phyloP scores from a whole-genome alignment of 352 stramenopile genomes.

The Phytophthora sp. region DNA sequence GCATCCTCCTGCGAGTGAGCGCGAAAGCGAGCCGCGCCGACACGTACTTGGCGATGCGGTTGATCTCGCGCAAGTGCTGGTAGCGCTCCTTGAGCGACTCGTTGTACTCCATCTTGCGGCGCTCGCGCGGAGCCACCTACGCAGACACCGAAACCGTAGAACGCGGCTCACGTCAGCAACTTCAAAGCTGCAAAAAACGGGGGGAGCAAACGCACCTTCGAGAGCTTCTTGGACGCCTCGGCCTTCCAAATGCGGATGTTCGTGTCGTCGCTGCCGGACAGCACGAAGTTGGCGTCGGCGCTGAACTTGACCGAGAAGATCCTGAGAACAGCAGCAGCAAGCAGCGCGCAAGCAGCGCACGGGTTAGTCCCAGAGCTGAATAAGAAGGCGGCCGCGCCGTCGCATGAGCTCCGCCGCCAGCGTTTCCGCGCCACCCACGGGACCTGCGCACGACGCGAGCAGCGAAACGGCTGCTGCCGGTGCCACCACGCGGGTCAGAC shows the following conservation, averaged over 20 bases:
- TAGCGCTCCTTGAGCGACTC: conserved; percentile 97
- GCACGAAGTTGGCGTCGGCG: conserved; percentile 94
- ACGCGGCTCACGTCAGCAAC: conserved; percentile 21
- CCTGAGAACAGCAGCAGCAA: conserved; percentile 20
- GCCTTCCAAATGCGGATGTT: conserved; percentile 99
- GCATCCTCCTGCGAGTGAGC: conserved; percentile 14
- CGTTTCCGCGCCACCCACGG: not conserved
- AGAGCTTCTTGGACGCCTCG: conserved; percentile 93
- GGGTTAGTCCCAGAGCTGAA: conserved; percentile 17
- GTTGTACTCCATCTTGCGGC: conserved; percentile 95
- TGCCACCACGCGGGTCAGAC: no score
- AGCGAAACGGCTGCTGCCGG: conserved; percentile 8
- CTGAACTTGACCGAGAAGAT: conserved; percentile 91
- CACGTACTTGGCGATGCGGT: conserved; percentile 89
- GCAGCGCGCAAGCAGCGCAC: not conserved
- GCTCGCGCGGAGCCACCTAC: conserved; percentile 76
- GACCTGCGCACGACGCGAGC: no score
- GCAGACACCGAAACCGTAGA: conserved; percentile 21
- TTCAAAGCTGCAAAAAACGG: conserved; percentile 19
- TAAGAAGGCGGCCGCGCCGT: conserved; percentile 17
- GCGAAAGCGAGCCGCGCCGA: no score
- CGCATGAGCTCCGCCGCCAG: not conserved
- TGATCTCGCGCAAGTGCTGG: conserved; percentile 95
- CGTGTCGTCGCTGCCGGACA: conserved; percentile 99
- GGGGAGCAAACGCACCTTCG: conserved; percentile 67